These are phyloP conservation scores for Ceriops tagal DNA, from an alignment of 345 rosid genomes.

Conservation along the genomic window DNA sequence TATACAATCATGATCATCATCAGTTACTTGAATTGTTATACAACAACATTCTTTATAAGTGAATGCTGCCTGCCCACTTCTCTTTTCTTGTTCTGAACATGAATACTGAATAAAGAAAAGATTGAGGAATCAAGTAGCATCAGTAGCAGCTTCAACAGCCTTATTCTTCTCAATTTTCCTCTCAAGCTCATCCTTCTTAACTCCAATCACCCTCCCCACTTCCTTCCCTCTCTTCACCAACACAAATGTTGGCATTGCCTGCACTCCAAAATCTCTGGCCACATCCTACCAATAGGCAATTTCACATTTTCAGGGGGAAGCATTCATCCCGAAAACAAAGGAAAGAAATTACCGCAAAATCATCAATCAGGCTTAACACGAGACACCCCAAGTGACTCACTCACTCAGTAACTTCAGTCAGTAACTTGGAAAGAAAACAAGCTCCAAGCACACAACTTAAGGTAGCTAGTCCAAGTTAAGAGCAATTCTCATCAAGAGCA, in stretches of 20 bases:
- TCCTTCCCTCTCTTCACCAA: slow-evolving; percentile 72
- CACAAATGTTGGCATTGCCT: slow-evolving; percentile 91
- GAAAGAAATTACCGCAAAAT: not conserved
- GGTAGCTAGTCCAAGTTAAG: too few relatives aligned
- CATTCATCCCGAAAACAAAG: not conserved
- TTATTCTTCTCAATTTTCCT: slow-evolving; percentile 46
- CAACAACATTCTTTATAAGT: too few relatives aligned
- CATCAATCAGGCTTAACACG: not conserved
- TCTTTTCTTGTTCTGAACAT: too few relatives aligned
- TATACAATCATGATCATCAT: too few relatives aligned
- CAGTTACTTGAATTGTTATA: too few relatives aligned
- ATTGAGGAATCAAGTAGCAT: not conserved
- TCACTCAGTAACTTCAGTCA: too few relatives aligned
- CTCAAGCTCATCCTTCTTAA: slow-evolving; percentile 54
- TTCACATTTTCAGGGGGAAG: not conserved
- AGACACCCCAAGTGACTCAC: too few relatives aligned
- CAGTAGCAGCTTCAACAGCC: slow-evolving; percentile 5
- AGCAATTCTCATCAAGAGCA: too few relatives aligned
- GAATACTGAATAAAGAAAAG: too few relatives aligned
- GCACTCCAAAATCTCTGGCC: slow-evolving; percentile 63
- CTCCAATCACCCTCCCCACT: slow-evolving; percentile 65
- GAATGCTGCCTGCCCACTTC: too few relatives aligned
- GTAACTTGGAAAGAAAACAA: too few relatives aligned
- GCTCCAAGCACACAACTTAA: too few relatives aligned
- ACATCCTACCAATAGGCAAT: slow-evolving; percentile 45